A percentile compares a stretch with the other conserved stretches of the same genome.
These are phyloP conservation scores for Saccharomycopsis javanensis DNA, from an alignment of 805 yeast species.

Conservation along the genomic window DNA sequence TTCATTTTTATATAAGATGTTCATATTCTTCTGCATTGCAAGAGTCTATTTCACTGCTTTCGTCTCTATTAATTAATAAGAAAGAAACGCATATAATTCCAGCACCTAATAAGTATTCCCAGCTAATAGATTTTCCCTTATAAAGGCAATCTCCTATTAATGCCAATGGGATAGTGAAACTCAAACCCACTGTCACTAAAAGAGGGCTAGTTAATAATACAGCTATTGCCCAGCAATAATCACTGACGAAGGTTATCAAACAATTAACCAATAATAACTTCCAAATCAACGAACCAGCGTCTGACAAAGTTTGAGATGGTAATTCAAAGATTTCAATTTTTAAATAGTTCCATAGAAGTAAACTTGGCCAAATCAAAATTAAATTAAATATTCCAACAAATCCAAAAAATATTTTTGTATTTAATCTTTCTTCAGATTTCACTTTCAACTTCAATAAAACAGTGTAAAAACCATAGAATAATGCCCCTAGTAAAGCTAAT, in stretches of 20 bases:
- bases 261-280: constrained; percentile 57
- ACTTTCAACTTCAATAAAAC: constrained; percentile 70
- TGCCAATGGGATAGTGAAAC: constrained; percentile 89
- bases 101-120: constrained; percentile 72
- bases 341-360: constrained; percentile 51
- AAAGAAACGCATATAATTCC: constrained; percentile 71
- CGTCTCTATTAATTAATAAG: constrained; percentile 71
- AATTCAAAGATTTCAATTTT: constrained; percentile 64
- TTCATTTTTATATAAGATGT: not conserved
- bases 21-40: not conserved
- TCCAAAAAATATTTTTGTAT: constrained; percentile 87
- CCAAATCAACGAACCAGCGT: constrained; percentile 22
- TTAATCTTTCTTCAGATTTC: constrained; percentile 61
- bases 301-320: constrained; percentile 34
- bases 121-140: constrained; percentile 51
- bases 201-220: constrained; percentile 88
- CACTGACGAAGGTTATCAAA: constrained; percentile 72
- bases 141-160: constrained; percentile 82
- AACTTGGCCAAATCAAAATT: constrained; percentile 71
- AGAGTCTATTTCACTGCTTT: constrained; percentile 22
- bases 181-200: constrained; percentile 90
- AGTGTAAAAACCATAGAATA: constrained; percentile 87
- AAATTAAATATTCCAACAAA: constrained; percentile 84
- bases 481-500: constrained; percentile 74
- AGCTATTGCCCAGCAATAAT: constrained; percentile 93